Evolutionary conservation across 2,329 filamentous ascomycete species (phyloP), one percentile per base, ranked within the genome.

Genomic region (Xylaria sp.): DNA sequence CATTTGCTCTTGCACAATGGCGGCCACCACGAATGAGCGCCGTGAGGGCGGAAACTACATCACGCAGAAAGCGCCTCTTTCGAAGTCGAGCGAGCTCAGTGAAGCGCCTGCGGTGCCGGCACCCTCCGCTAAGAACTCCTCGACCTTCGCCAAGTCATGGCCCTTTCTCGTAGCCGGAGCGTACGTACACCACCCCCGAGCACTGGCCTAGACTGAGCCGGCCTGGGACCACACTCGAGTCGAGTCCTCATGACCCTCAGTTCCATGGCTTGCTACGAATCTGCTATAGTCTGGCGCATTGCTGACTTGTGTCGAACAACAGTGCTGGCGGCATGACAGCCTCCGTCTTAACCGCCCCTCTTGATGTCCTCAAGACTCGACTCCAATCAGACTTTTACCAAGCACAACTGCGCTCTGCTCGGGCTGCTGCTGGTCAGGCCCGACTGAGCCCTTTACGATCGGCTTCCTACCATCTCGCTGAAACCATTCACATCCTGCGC

Each of bases 341-440:
- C 9, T 90, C 93, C 23, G 87, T 90, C n/a, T 76, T 97, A n/a
- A 97, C 93, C 1, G 92, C 91, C 7, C 93, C 93, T 19, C 88
- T 97, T 61, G 93, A 97, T 71, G 92, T 97, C 37, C 83, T 97
- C 54, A 96, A 96, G 75, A 97, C 93, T 9, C 86, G 93, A 42
- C 80, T 97, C 2, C 93, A 97, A 74, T 95, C 91, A 69, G 92
- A 96, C 71, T 95, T 95, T 73, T 97, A 97, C 80, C 91, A 96
- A 73, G 81, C 86, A 7, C 90, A 96, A 74, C 82, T 96, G 51
- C 82, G 82, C 35, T 84, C 87, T 13, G 82, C 84, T 7, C 84
- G 89, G 54, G 78, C 83, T n/a, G 82, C 85, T 70, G 70, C 83
- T 75, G 65, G 84, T 69, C 69, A 82, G 75, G 67, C 79, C 73